Conservation (phyloP, 371 early-diverging fungal genomes). For the Choanephora cucurbitarum region DNA sequence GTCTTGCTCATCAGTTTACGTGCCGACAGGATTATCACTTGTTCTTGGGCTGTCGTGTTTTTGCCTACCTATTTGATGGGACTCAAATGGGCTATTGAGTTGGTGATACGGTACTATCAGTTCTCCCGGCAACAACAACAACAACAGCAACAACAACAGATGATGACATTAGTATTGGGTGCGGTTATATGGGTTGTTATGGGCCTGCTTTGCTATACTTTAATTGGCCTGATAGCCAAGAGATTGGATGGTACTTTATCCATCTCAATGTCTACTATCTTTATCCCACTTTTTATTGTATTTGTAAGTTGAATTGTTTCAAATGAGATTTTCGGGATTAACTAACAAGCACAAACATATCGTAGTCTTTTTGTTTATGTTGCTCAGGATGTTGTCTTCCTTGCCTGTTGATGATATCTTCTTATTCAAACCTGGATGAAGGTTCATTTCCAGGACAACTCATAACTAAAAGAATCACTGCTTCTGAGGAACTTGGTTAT, state of each 20-base stretch:
- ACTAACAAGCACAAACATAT: slow-evolving; percentile 5
- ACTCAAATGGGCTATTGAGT: slow-evolving; percentile 55
- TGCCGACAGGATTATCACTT: slow-evolving; percentile 54
- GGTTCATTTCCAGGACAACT: background rate
- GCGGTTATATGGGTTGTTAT: slow-evolving; percentile 53
- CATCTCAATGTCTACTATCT: slow-evolving; percentile 62
- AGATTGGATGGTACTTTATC: slow-evolving; percentile 57
- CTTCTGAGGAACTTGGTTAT: no score
- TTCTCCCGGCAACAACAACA: slow-evolving; percentile 53
- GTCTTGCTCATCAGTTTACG: slow-evolving; percentile 64
- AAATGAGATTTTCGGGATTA: background rate
- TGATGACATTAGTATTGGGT: slow-evolving; percentile 51
- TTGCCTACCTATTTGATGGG: slow-evolving; percentile 75
- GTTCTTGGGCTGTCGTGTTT: slow-evolving; percentile 81
- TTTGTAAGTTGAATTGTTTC: slow-evolving; percentile 37
- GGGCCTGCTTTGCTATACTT: slow-evolving; percentile 64
- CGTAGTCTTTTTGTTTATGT: slow-evolving; percentile 59
- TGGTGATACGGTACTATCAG: slow-evolving; percentile 48
- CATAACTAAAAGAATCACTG: no score
- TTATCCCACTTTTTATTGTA: slow-evolving; percentile 83
- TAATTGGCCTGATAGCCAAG: slow-evolving; percentile 71
- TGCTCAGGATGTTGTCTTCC: slow-evolving; percentile 80
- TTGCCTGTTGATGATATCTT: slow-evolving; percentile 45
- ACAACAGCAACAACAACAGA: slow-evolving; percentile 56
- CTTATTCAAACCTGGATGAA: slow-evolving; percentile 35